Percentiles rank a stretch among this genome's conserved stretches.
Evolutionary conservation across 2,329 filamentous ascomycete species (phyloP).

Genomic region (Cladosporium sphaerospermum): DNA sequence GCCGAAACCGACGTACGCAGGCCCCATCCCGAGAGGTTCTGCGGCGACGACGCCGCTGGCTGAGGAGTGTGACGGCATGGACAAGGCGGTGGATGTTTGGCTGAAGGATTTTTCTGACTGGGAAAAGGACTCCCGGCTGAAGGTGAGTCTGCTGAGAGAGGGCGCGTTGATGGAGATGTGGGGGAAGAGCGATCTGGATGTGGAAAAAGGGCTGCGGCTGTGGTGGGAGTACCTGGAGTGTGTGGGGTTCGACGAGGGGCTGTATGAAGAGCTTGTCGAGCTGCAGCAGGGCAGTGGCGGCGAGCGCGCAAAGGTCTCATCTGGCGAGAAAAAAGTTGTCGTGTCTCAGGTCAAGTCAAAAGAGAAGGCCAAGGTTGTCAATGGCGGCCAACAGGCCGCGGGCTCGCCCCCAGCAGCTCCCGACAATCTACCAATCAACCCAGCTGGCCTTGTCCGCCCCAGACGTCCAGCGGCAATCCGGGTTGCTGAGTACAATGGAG

Average conservation of each 20-base stretch:
- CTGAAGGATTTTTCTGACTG: slow-evolving; percentile 32
- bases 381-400: background rate
- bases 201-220: slow-evolving; percentile 37
- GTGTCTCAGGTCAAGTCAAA: background rate
- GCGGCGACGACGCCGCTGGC: slow-evolving; percentile 13
- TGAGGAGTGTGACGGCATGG: slow-evolving; percentile 18
- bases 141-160: slow-evolving; percentile 31
- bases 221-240: slow-evolving; percentile 46
- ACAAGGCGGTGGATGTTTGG: slow-evolving; percentile 30
- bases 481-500: background rate
- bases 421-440: too few relatives aligned
- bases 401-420: background rate
- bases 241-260: slow-evolving; percentile 34
- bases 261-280: slow-evolving; percentile 37
- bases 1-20: slow-evolving; percentile 36
- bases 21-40: slow-evolving; percentile 25
- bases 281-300: background rate
- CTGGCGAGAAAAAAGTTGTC: slow-evolving; percentile 26
- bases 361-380: background rate
- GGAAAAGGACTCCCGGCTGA: slow-evolving; percentile 34
- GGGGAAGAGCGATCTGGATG: slow-evolving; percentile 34
- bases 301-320: too few relatives aligned
- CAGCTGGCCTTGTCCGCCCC: background rate
- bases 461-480: background rate
- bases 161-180: slow-evolving; percentile 37